Percentiles rank a stretch among this genome's conserved stretches.
phyloP scores from a whole-genome alignment of 78 protist species.

The Dictyostelium purpureum region DNA sequence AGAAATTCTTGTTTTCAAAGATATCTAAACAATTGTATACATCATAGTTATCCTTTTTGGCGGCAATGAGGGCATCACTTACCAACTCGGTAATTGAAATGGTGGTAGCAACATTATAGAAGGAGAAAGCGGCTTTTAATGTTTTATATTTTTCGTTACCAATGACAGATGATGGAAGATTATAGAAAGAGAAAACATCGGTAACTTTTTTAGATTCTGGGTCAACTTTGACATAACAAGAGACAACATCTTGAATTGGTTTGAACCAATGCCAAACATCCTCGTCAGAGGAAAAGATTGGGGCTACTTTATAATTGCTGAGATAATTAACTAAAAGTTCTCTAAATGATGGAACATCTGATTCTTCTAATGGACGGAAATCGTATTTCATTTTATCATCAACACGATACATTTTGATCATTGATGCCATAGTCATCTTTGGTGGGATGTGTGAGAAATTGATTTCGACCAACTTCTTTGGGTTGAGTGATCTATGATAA shows the following conservation, averaged over 20 bases:
- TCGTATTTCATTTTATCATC: slow-evolving; percentile 50
- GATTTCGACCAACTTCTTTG: slow-evolving; percentile 92
- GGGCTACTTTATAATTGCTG: slow-evolving; percentile 34
- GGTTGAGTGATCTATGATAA: slow-evolving; percentile 96
- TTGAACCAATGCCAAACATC: slow-evolving; percentile 94
- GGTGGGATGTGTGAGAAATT: slow-evolving; percentile 87
- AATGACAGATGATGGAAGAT: slow-evolving; percentile 95
- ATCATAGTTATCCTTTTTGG: slow-evolving; percentile 89
- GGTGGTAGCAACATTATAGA: slow-evolving; percentile 93
- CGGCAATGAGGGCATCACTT: slow-evolving; percentile 92
- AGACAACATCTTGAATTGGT: slow-evolving; percentile 79
- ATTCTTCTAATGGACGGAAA: slow-evolving; percentile 79
- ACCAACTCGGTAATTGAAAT: slow-evolving; percentile 81
- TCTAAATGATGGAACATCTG: slow-evolving; percentile 79
- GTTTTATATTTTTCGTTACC: slow-evolving; percentile 83
- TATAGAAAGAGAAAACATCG: slow-evolving; percentile 94
- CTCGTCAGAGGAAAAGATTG: slow-evolving; percentile 77
- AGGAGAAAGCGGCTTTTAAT: slow-evolving; percentile 96
- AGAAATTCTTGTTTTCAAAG: slow-evolving; percentile 88
- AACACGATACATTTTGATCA: slow-evolving; percentile 81
- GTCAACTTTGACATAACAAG: slow-evolving; percentile 91
- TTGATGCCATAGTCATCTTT: slow-evolving; percentile 82
- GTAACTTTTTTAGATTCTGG: slow-evolving; percentile 83
- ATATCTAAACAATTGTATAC: slow-evolving; percentile 98
- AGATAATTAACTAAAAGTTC: slow-evolving; percentile 76